These are phyloP conservation scores for Falciphora oryzae DNA, from an alignment of 2,329 filamentous ascomycete genomes.

Conservation along the genomic window DNA sequence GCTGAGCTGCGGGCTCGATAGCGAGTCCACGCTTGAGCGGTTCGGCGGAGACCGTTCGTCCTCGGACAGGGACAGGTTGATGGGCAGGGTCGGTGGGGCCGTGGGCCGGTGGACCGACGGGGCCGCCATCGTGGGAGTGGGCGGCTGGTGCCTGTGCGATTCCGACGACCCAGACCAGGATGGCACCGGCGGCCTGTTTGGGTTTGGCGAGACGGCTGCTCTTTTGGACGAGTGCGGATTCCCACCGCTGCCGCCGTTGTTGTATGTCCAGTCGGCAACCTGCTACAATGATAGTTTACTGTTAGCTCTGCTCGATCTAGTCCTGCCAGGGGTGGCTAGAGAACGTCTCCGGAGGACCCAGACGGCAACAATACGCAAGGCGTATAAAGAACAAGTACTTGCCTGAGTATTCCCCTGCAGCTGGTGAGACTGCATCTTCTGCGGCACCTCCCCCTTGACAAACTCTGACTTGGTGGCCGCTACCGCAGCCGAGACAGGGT, in stretches of 20 bases:
- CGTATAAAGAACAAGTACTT: conserved; percentile 14
- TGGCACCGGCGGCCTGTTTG: conserved; percentile 48
- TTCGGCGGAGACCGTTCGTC: conserved; percentile 53
- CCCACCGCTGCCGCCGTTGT: neutral
- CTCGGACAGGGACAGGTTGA: conserved; percentile 52
- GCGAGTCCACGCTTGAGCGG: conserved; percentile 39
- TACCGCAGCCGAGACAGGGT: conserved; percentile 17
- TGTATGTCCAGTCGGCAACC: conserved; percentile 38
- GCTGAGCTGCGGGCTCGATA: conserved; percentile 40
- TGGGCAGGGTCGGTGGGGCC: conserved; percentile 28
- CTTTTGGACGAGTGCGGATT: conserved; percentile 47
- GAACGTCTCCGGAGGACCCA: too few relatives aligned
- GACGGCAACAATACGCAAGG: neutral
- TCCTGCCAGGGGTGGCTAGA: too few relatives aligned
- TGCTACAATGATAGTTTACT: conserved; percentile 13
- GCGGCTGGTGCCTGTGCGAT: conserved; percentile 13
- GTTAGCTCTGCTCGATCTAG: neutral
- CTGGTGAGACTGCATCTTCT: conserved; percentile 27
- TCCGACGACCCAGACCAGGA: conserved; percentile 38
- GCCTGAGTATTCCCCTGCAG: conserved; percentile 30
- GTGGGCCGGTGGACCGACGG: conserved; percentile 15
- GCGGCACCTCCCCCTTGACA: conserved; percentile 16
- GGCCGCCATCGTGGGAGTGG: conserved; percentile 16
- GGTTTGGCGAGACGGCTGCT: conserved; percentile 44
- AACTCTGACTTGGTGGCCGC: conserved; percentile 15